Base-by-base conservation (phyloP, 306 rosid species). In the Rosa persica region DNA sequence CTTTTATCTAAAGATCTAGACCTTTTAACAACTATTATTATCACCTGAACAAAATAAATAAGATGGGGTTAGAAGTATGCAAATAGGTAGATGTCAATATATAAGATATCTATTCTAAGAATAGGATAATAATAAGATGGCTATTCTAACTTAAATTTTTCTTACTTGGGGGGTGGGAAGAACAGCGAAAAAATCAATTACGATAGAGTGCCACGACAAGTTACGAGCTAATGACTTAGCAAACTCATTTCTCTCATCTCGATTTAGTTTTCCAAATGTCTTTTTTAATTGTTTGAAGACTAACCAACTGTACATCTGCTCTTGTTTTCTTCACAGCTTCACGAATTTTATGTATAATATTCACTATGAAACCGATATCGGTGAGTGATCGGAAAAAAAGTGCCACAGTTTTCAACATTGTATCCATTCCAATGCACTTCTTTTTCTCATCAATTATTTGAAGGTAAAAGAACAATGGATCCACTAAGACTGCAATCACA, bases 91-190 rank as follows among this genome's bases (percentile, higher is more conserved):
- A n/a, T n/a, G n/a, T n/a, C n/a, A n/a, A n/a, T n/a, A n/a, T n/a
- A n/a, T n/a, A n/a, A n/a, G n/a, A n/a, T n/a, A n/a, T n/a, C n/a
- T n/a, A n/a, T n/a, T n/a, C n/a, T n/a, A n/a, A n/a, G n/a, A n/a
- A n/a, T n/a, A n/a, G n/a, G n/a, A n/a, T n/a, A n/a, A n/a, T n/a
- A n/a, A n/a, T n/a, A n/a, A n/a, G n/a, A n/a, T n/a, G n/a, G n/a
- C n/a, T n/a, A n/a, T 46, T 46, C 49, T 5, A 8, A 12, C 12
- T 9, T 8, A 46, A 46, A 1, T 8, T 46, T 11, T 12, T 17
- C 75, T 61, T 51, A 83, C 87, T 70, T 80, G 87, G 12, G 87
- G 87, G 34, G 80, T 70, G 15, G 87, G 84, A 38, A 83, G 84
- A 70, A 83, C 72, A 23, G 87, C 84, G 12, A 83, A 60, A 67